A percentile compares a stretch with the other conserved stretches of the same genome.
Conservation (phyloP, 345 rosid genomes). For the Pistacia atlantica region DNA sequence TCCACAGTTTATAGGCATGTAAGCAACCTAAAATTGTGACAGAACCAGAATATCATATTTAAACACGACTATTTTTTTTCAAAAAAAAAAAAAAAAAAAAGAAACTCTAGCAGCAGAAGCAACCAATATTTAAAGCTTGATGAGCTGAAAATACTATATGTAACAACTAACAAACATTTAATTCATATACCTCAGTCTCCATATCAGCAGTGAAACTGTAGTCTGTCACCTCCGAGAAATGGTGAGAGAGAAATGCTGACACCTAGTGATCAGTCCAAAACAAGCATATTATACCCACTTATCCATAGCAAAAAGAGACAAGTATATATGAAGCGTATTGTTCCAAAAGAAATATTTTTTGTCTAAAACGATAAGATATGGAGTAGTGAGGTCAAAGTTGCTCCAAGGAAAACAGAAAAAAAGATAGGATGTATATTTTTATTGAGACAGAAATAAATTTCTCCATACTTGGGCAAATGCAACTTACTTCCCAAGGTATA, state of each 20-base stretch:
- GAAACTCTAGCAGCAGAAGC: conserved; percentile 1
- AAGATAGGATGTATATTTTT: background rate
- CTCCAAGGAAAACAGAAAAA: background rate
- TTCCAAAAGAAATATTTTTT: background rate
- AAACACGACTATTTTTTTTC: background rate
- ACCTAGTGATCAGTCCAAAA: conserved; percentile 48
- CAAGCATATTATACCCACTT: background rate
- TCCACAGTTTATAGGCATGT: background rate
- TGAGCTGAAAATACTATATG: conserved; percentile 1
- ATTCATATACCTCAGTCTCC: conserved; percentile 83
- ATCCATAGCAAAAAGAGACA: background rate
- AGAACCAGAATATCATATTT: conserved; percentile 8
- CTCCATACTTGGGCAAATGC: background rate
- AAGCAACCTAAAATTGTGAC: background rate
- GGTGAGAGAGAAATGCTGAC: conserved; percentile 88
- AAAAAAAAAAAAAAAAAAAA: background rate
- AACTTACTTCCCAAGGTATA: no score
- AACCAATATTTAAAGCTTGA: conserved; percentile 8
- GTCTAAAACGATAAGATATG: background rate
- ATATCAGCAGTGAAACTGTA: conserved; percentile 97
- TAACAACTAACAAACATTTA: background rate
- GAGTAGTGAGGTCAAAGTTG: background rate
- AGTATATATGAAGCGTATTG: background rate
- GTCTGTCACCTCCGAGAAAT: conserved; percentile 91
- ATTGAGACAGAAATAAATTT: background rate